phyloP scores from a whole-genome alignment of 2,329 filamentous ascomycete species.

The Aspergillus costaricaensis region DNA sequence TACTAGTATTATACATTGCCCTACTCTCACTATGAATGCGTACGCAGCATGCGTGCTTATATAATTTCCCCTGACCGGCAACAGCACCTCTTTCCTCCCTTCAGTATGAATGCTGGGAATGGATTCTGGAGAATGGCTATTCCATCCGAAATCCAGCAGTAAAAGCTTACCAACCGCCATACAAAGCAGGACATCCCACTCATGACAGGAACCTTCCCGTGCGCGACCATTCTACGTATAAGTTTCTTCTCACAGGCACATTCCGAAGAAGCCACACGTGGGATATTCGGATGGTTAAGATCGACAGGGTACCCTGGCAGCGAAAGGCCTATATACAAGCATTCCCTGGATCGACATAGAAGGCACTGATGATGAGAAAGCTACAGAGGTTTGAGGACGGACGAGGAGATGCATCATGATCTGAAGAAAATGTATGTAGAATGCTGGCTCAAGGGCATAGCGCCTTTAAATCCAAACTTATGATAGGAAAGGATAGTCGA shows the following conservation, averaged over 20 bases:
- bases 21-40: too few relatives aligned
- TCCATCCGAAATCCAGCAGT: not conserved
- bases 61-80: too few relatives aligned
- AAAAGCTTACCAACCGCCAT: not conserved
- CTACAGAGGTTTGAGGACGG: not conserved
- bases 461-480: too few relatives aligned
- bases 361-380: constrained; percentile 19
- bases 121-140: too few relatives aligned
- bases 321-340: constrained; percentile 22
- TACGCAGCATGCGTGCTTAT: too few relatives aligned
- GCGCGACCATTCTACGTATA: not conserved
- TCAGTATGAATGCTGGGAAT: too few relatives aligned
- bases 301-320: constrained; percentile 22
- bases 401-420: not conserved
- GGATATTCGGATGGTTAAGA: constrained; percentile 26
- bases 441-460: too few relatives aligned
- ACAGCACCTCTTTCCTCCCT: too few relatives aligned
- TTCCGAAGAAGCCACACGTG: constrained; percentile 20
- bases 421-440: not conserved
- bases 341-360: constrained; percentile 25
- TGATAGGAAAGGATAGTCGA: too few relatives aligned
- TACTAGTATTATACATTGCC: too few relatives aligned
- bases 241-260: constrained; percentile 4
- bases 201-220: not conserved
- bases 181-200: not conserved